These are phyloP conservation scores for Capsicum baccatum DNA, from an alignment of 257 asterid species.

Conservation along the genomic window DNA sequence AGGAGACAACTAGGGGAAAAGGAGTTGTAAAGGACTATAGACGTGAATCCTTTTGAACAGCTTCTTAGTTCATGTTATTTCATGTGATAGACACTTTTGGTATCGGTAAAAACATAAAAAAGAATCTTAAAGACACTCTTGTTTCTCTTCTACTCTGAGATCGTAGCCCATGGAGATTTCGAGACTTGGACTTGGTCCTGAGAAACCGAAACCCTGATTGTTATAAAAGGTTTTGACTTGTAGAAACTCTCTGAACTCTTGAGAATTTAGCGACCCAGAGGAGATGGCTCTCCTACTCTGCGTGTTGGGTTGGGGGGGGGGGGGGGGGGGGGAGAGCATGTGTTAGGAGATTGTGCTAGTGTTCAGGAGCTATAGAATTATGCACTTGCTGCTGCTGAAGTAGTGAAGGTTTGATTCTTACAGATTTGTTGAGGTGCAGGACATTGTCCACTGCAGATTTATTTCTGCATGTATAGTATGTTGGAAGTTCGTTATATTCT, in stretches of 20 bases:
- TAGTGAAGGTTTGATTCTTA: not conserved
- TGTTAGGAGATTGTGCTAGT: not conserved
- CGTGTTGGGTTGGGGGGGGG: too few species aligned
- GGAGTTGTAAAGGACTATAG: not conserved
- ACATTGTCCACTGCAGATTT: not conserved
- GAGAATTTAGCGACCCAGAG: not conserved
- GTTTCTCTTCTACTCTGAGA: not conserved
- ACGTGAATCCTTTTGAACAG: not conserved
- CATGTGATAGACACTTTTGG: conserved; percentile 2
- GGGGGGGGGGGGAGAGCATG: too few species aligned
- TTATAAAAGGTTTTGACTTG: not conserved
- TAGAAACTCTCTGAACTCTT: not conserved
- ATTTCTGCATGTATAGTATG: not conserved
- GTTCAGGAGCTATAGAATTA: not conserved
- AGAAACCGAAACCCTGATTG: not conserved
- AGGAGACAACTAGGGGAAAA: not conserved
- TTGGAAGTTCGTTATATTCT: not conserved
- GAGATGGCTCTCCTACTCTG: not conserved
- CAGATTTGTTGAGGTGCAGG: not conserved
- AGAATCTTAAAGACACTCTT: not conserved
- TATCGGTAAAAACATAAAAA: not conserved
- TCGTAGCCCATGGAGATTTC: not conserved
- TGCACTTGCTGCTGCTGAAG: not conserved
- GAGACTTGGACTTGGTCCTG: conserved; percentile 18
- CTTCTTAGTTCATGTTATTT: not conserved